Base-by-base conservation (phyloP, 2,329 filamentous ascomycete species). In the Sarocladiaceae sp. region DNA sequence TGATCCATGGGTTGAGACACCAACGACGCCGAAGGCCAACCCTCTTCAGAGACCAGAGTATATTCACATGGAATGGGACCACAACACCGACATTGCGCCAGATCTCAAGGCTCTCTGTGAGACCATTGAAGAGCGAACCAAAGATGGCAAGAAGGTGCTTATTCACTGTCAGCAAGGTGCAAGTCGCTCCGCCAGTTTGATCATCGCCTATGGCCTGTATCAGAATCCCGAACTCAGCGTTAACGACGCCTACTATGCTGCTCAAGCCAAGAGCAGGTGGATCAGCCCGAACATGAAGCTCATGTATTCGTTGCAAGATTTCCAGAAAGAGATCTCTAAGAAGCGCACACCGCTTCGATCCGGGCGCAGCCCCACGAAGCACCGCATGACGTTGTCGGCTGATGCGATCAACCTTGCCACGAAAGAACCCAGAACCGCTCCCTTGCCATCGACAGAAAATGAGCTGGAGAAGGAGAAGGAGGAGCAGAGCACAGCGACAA, bases 241-340 rank as follows among this genome's bases (percentile, higher is more conserved):
- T 44, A 89, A 91, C 56, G 85, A 91, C 59, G 85, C 87, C 2
- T 93, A 93, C 58, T 81, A 88, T 58, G 76, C 82, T 3, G 86
- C 88, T 3, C 88, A 94, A 64, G 74, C 78, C 44, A 85, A 85
- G 65, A 93, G 87, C 62, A 80, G 76, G 57, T 94, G 88, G 87
- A 91, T 94, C 54, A 89, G 87, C 47, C 87, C 87, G 0, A 94
- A 94, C 62, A 94, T 94, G 88, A 87, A 87, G 53, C 72, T 94
- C 52, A 89, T 94, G 74, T 93, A 93, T 72, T 89, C 88, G 53
- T 68, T 94, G 39, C 86, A 90, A 60, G 86, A 91, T 56, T 91
- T 90, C 58, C 80, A 83, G 53, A 83, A 83, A 56, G 70, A 82
- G 40, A 60, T 83, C 3, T 64, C 72, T 1, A 74, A 70, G 56